Evolutionary conservation across 1,284 basidiomycete genomes (phyloP).

Genomic region (Cerioporus squamosus): DNA sequence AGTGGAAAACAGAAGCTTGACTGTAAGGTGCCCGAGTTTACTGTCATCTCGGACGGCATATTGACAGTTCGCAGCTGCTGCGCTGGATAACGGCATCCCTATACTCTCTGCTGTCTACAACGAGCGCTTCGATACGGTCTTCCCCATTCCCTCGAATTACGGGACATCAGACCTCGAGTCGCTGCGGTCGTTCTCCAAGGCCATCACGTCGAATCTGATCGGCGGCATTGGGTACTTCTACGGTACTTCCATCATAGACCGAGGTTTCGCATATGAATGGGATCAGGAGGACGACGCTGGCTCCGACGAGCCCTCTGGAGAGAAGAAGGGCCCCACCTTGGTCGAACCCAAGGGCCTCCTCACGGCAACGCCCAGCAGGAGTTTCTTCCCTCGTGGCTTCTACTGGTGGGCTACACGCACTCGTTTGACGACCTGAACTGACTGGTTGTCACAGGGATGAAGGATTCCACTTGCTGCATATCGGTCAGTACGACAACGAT

Average conservation of each 20-base stretch:
- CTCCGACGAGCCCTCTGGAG: slow-evolving; percentile 44
- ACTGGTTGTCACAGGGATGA: slow-evolving; percentile 71
- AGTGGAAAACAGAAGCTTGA: slow-evolving; percentile 65
- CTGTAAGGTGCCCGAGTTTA: slow-evolving; percentile 48
- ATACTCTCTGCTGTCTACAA: slow-evolving; percentile 68
- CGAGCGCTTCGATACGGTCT: slow-evolving; percentile 67
- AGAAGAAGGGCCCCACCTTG: slow-evolving; percentile 60
- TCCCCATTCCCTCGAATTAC: slow-evolving; percentile 68
- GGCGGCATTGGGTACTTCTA: slow-evolving; percentile 96
- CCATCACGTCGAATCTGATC: slow-evolving; percentile 86
- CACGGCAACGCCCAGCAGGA: slow-evolving; percentile 92
- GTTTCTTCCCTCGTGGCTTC: slow-evolving; percentile 96
- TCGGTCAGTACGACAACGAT: slow-evolving; percentile 92
- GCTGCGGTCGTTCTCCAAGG: slow-evolving; percentile 80
- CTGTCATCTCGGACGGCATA: neutral
- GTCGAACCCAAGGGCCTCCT: slow-evolving; percentile 80
- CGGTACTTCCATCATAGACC: slow-evolving; percentile 88
- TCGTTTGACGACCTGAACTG: slow-evolving; percentile 5
- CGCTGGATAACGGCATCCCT: slow-evolving; percentile 70
- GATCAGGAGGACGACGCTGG: slow-evolving; percentile 76
- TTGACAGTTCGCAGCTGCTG: slow-evolving; percentile 46
- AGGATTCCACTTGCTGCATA: slow-evolving; percentile 91
- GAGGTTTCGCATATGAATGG: slow-evolving; percentile 86
- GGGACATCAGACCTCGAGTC: slow-evolving; percentile 49
- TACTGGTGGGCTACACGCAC: slow-evolving; percentile 72